A percentile compares a stretch with the other conserved stretches of the same genome.
phyloP scores from a whole-genome alignment of 805 yeast genomes.

The Nakazawaea peltata region DNA sequence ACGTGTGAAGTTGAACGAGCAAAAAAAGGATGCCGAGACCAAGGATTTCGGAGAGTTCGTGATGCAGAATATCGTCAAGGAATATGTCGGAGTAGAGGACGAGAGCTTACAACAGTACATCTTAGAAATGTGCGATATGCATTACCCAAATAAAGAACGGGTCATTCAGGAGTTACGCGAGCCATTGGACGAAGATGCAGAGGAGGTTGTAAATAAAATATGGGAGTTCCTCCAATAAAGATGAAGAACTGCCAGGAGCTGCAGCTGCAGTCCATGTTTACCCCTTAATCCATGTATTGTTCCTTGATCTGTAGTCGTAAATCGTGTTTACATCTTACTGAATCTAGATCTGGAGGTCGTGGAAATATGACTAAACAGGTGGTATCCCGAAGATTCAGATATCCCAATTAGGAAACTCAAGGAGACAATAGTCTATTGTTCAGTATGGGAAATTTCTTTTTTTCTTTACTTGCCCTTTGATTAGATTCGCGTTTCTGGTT shows the following conservation, averaged over 20 bases:
- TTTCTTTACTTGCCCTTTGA: too few species aligned
- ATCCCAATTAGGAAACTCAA: too few species aligned
- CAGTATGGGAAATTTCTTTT: too few species aligned
- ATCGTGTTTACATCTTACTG: too few species aligned
- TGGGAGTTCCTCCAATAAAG: slow-evolving; percentile 4
- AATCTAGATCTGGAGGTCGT: too few species aligned
- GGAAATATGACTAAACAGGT: too few species aligned
- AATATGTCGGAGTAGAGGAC: slow-evolving; percentile 45
- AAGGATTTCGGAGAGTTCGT: slow-evolving; percentile 32
- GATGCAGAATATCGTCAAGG: slow-evolving; percentile 42
- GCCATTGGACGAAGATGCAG: slow-evolving; percentile 37
- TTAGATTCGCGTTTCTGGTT: too few species aligned
- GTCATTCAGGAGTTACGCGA: slow-evolving; percentile 40
- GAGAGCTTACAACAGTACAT: slow-evolving; percentile 40
- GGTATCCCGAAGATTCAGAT: too few species aligned
- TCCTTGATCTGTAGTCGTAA: too few species aligned
- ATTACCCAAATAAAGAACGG: slow-evolving; percentile 20
- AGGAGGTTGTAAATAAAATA: slow-evolving; percentile 13
- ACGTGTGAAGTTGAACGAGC: slow-evolving; percentile 31
- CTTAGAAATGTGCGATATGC: slow-evolving; percentile 26
- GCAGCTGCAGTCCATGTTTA: too few species aligned
- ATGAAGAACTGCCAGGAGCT: too few species aligned
- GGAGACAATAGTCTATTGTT: too few species aligned
- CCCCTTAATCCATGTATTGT: neutral
- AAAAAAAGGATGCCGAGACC: slow-evolving; percentile 32